These are phyloP conservation scores for Pythium dissimile DNA, from an alignment of 352 stramenopile species.

Conservation along the genomic window DNA sequence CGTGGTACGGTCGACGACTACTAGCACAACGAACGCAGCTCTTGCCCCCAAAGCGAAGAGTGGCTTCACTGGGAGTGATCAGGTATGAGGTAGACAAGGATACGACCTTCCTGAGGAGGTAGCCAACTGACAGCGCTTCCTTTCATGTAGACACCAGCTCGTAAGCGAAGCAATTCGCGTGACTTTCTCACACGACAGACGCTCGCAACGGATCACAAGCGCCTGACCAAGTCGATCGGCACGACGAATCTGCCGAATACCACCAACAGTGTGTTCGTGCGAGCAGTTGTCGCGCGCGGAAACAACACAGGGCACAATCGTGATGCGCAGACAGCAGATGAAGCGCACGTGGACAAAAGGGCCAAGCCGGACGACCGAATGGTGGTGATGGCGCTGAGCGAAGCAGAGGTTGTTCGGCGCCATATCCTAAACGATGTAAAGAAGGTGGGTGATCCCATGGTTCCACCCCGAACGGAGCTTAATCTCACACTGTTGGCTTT, in stretches of 20 bases:
- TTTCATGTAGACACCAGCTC: background rate
- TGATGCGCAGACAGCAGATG: slow-evolving; percentile 11
- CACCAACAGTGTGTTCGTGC: slow-evolving; percentile 26
- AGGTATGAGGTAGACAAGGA: background rate
- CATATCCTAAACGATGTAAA: slow-evolving; percentile 69
- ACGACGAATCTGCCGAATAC: background rate
- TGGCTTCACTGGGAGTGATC: too few species aligned
- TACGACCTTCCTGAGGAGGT: too few species aligned
- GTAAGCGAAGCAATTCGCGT: slow-evolving; percentile 25
- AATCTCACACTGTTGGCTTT: background rate
- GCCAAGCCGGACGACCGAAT: slow-evolving; percentile 14
- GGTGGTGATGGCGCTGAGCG: slow-evolving; percentile 32
- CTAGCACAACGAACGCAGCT: background rate
- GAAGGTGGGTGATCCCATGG: slow-evolving; percentile 35
- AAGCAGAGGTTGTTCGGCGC: slow-evolving; percentile 61
- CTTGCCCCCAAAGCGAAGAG: background rate
- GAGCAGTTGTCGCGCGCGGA: slow-evolving; percentile 22
- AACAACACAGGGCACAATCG: background rate
- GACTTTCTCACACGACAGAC: slow-evolving; percentile 8
- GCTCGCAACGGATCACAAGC: slow-evolving; percentile 9
- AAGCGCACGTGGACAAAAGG: slow-evolving; percentile 16
- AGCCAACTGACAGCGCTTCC: too few species aligned
- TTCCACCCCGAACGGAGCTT: too few species aligned
- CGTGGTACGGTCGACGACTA: slow-evolving; percentile 1
- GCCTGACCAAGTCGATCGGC: background rate